These are phyloP conservation scores for Ophiostoma fasciatum DNA, from an alignment of 2,329 filamentous ascomycete genomes.

Conservation along the genomic window DNA sequence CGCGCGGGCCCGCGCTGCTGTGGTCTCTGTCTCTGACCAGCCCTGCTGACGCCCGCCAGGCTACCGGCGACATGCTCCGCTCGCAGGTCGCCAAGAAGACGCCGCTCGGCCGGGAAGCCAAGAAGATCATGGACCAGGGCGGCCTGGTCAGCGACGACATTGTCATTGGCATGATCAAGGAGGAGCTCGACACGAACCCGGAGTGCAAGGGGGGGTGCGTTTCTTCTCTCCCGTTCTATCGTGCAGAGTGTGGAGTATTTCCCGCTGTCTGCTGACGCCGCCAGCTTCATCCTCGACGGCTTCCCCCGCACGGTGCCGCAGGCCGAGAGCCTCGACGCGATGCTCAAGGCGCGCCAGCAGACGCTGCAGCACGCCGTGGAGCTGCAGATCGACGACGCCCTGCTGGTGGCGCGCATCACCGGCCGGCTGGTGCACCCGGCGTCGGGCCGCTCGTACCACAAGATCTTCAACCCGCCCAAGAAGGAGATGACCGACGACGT, in stretches of 20 bases:
- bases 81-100: constrained; percentile 98
- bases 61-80: constrained; percentile 97
- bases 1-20: constrained; percentile 8
- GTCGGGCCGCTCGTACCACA: constrained; percentile 94
- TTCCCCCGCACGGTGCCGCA: constrained; percentile 96
- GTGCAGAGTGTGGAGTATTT: too few relatives aligned
- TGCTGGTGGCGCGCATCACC: constrained; percentile 91
- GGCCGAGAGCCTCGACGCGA: constrained; percentile 84
- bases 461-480: constrained; percentile 97
- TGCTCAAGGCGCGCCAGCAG: constrained; percentile 67
- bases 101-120: constrained; percentile 80
- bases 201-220: constrained; percentile 92
- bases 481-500: constrained; percentile 86
- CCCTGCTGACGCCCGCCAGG: constrained; percentile 47
- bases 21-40: not conserved
- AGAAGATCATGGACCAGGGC: constrained; percentile 99
- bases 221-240: constrained; percentile 11
- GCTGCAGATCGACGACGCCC: constrained; percentile 87
- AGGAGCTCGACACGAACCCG: constrained; percentile 80
- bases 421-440: constrained; percentile 91
- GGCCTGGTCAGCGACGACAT: constrained; percentile 97
- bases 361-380: constrained; percentile 90
- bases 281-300: constrained; percentile 93
- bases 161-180: constrained; percentile 99
- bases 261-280: not conserved